Evolutionary conservation across 2,329 filamentous ascomycete genomes (phyloP), one percentile per base, ranked within the genome.

Genomic region (Drechslerella stenobrocha): DNA sequence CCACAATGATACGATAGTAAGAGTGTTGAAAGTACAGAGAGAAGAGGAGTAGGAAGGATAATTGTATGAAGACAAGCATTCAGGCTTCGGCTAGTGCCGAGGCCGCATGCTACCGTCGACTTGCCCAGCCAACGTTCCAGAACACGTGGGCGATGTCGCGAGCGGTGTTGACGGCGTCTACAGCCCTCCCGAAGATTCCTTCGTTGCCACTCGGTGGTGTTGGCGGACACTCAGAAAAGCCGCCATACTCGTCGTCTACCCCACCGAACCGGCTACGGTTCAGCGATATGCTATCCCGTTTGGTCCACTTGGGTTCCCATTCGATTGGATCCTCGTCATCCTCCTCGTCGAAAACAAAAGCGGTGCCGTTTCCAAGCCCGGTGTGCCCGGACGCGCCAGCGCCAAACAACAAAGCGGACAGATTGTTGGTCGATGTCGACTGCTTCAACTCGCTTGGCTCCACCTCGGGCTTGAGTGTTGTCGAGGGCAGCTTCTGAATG

Each of bases 401-500:
- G 32, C 64, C 52, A 34, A 71, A 72, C 23, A 74, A 60, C 40
- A 73, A 70, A 28, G 70, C 70, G 24, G 70, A 78, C 73, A 57
- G 76, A 72, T 9, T 77, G 76, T 70, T 78, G 76, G 44, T 74
- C 71, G 42, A 75, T 28, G 80, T 85, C 26, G 79, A 84, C 73
- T 82, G 83, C 15, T 78, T 79, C 0, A 81, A 78, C 67, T 92
- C 88, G 0, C 87, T 85, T 0, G 87, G 87, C 70, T 93, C 89
- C 48, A 86, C 86, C 37, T 87, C 82, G 72, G 89, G 92, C 74
- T 96, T 96, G 47, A 93, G 80, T 0, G 88, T 95, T 1, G 91
- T 96, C 0, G 89, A 88, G 2, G 90, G 90, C 6, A 96, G 80
- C 77, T 88, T 93, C 5, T 89, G 89, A 73, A 96, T 96, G 1